phyloP scores from a whole-genome alignment of 2,329 filamentous ascomycete genomes.

The Colletotrichum sp. region DNA sequence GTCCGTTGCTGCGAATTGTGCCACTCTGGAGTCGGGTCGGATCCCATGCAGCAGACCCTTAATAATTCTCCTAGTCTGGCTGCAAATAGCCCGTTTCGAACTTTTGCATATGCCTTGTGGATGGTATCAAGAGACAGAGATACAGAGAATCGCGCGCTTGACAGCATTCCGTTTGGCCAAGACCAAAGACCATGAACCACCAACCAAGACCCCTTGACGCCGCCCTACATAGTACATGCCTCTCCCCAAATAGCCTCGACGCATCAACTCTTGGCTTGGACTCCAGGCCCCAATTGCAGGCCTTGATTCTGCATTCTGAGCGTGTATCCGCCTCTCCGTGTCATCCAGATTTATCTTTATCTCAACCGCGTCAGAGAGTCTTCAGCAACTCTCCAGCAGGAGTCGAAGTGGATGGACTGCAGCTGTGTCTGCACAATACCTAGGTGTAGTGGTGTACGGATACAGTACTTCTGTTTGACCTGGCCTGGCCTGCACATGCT shows the following conservation, averaged over 20 bases:
- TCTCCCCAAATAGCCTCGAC: constrained; percentile 3
- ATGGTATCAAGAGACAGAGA: not conserved
- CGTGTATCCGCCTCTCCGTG: not conserved
- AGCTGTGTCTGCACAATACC: not conserved
- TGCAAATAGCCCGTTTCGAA: not conserved
- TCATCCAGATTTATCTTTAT: not conserved
- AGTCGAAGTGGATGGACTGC: not conserved
- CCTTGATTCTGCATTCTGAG: not conserved
- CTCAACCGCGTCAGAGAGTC: not conserved
- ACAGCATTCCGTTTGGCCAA: not conserved
- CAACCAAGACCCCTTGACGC: not conserved
- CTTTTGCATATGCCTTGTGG: not conserved
- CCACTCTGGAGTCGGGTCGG: not conserved
- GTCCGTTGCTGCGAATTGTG: not conserved
- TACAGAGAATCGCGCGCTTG: not conserved
- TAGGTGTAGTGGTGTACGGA: not conserved
- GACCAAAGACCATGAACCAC: not conserved
- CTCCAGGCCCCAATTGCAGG: not conserved
- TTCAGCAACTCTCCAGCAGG: not conserved
- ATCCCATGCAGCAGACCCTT: not conserved
- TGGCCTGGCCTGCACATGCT: not conserved
- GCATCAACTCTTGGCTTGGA: not conserved
- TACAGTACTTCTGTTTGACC: not conserved
- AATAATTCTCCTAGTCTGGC: not conserved
- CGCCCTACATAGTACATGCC: not conserved